Percentiles rank a stretch among this genome's conserved stretches.
phyloP scores from a whole-genome alignment of 2,329 filamentous ascomycete genomes.

The Colletotrichum orchidophilum region DNA sequence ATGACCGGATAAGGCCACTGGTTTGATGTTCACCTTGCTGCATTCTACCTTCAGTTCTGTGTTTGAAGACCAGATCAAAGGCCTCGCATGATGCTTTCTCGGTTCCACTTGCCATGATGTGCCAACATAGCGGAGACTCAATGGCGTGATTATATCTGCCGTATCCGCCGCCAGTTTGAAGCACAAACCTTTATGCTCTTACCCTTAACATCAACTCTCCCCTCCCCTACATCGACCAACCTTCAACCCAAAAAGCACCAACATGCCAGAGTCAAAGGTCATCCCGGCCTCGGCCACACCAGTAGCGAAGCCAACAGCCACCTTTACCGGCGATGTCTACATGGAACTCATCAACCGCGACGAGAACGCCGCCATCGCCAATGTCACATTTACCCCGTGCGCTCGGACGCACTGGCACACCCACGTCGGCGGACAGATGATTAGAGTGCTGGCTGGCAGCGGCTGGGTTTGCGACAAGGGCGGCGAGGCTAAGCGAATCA shows the following conservation, averaged over 20 bases:
- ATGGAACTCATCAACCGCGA: background rate
- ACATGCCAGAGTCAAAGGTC: background rate
- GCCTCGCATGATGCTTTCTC: background rate
- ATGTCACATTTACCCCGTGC: conserved; percentile 54
- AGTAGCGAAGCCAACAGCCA: background rate
- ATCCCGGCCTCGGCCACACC: background rate
- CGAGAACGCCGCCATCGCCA: conserved; percentile 10
- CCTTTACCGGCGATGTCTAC: conserved; percentile 16
- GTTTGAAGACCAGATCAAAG: background rate
- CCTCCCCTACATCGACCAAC: too few relatives aligned
- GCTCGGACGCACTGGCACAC: conserved; percentile 55
- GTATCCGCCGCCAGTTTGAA: background rate
- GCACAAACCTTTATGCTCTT: background rate
- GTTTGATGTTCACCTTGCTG: background rate
- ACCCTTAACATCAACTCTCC: background rate
- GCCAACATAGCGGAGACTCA: background rate
- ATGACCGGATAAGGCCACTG: background rate
- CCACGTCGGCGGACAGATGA: conserved; percentile 54
- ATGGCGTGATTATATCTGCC: background rate
- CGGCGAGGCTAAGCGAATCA: conserved; percentile 44
- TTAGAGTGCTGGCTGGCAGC: conserved; percentile 49
- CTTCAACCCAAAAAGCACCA: background rate
- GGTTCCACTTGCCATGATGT: background rate
- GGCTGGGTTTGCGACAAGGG: conserved; percentile 55
- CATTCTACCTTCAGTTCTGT: background rate